Conservation (phyloP, 805 yeast genomes). For the Saccharomycopsis amapae region DNA sequence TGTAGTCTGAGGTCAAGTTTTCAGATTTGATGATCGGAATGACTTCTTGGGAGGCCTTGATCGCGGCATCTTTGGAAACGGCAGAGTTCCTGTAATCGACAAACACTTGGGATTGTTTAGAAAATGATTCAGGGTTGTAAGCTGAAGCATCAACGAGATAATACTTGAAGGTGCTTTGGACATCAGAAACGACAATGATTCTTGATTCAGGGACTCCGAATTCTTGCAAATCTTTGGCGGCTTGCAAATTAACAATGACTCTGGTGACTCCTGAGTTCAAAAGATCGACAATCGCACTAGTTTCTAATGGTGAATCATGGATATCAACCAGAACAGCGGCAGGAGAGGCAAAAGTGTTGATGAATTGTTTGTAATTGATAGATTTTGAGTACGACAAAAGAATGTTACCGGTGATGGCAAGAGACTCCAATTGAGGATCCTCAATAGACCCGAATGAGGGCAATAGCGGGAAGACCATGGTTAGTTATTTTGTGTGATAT, state of each 20-base stretch:
- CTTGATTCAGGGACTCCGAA: conserved; percentile 49
- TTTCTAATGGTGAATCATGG: neutral
- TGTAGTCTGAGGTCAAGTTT: conserved; percentile 13
- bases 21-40: conserved; percentile 21
- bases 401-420: conserved; percentile 13
- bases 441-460: conserved; percentile 6
- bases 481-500: too few relatives aligned
- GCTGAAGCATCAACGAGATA: conserved; percentile 12
- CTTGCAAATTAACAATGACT: conserved; percentile 33
- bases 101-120: neutral
- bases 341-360: conserved; percentile 23
- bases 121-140: conserved; percentile 12
- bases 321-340: conserved; percentile 26
- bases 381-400: conserved; percentile 4
- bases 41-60: neutral
- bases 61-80: neutral
- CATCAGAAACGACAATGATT: conserved; percentile 30
- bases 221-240: conserved; percentile 30
- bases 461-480: conserved; percentile 11
- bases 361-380: conserved; percentile 5
- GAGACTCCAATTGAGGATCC: conserved; percentile 2
- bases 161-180: conserved; percentile 13
- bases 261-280: conserved; percentile 55
- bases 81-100: conserved; percentile 5
- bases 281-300: conserved; percentile 33